Evolutionary conservation across 768 basidiomycete genomes (phyloP).

Genomic region (Tulasnella sp.): DNA sequence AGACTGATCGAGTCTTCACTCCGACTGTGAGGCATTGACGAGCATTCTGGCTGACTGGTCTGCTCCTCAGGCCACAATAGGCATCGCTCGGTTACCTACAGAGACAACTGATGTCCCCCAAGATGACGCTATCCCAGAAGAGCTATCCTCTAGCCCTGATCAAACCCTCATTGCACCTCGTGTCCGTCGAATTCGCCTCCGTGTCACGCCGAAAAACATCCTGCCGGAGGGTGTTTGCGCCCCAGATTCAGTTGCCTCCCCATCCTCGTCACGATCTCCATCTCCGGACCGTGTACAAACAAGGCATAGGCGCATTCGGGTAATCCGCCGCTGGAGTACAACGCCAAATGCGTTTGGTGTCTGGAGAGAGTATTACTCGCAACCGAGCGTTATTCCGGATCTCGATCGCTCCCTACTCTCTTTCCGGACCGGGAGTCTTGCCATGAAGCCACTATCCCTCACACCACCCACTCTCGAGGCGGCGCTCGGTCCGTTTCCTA

Average conservation of each 20-base stretch:
- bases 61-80: too few species aligned
- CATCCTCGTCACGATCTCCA: not conserved
- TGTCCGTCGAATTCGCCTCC: not conserved
- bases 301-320: not conserved
- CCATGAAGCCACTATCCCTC: not conserved
- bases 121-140: not conserved
- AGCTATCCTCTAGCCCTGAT: not conserved
- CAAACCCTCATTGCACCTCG: not conserved
- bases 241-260: not conserved
- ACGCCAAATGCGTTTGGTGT: constrained; percentile 8
- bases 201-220: not conserved
- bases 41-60: too few species aligned
- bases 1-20: too few species aligned
- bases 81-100: too few species aligned
- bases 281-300: not conserved
- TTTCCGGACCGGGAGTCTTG: not conserved
- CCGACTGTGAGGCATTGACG: too few species aligned
- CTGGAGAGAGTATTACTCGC: not conserved
- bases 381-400: constrained; percentile 1
- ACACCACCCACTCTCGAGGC: not conserved
- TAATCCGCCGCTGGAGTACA: not conserved
- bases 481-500: constrained; percentile 10
- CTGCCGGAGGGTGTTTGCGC: not conserved
- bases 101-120: too few species aligned
- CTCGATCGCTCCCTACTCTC: not conserved